Evolutionary conservation across 2,329 filamentous ascomycete genomes (phyloP), one percentile per base, ranked within the genome.

Genomic region (Dactylellina sp.): DNA sequence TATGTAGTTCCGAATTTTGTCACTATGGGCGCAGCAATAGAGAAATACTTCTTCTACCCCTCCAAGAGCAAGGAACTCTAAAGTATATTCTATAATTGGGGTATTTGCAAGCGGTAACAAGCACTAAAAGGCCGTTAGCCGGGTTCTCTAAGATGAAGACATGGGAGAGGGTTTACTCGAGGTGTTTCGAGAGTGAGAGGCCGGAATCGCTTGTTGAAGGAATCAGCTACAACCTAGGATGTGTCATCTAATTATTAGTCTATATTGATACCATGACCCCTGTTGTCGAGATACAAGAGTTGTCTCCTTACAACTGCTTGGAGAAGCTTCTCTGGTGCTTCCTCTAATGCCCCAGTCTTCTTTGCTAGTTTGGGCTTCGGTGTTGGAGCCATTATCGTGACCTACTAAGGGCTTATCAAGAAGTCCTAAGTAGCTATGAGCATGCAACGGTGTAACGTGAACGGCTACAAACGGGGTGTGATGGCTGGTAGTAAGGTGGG

Each of bases 11-110:
- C 98, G 93, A 63, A 99, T 87, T 80, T 93, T 88, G 71, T 95
- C 90, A 28, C 90, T 91, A 81, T 97, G 93, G 25, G 92, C 89
- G 72, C 92, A 91, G 78, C 91, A 94, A 83, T 97, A 98, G 70
- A 99, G 87, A 80, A 91, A 96, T 61, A 98, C 91, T 77, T 97
- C 92, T 78, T 95, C 89, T n/a, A 98, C 93, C 68, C 93, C 93
- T 70, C 95, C 93, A 86, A 94, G 94, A 76, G 93, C 93, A 0
- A 99, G 88, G 79, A 97, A 98, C 80, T 98, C 93, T 79, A 98
- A 89, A 2, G 94, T 98, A 81, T 99, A 98, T 82, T 99, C 95
- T 82, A 99, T 96, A 76, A 99, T 85, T 37, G 95, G 94, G 1
- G 90, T 93, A 81, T 98, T 98, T 72, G 92, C 95, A 72, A 99